These are phyloP conservation scores for Cyclotella baltica DNA, from an alignment of 108 stramenopile species.

Conservation along the genomic window DNA sequence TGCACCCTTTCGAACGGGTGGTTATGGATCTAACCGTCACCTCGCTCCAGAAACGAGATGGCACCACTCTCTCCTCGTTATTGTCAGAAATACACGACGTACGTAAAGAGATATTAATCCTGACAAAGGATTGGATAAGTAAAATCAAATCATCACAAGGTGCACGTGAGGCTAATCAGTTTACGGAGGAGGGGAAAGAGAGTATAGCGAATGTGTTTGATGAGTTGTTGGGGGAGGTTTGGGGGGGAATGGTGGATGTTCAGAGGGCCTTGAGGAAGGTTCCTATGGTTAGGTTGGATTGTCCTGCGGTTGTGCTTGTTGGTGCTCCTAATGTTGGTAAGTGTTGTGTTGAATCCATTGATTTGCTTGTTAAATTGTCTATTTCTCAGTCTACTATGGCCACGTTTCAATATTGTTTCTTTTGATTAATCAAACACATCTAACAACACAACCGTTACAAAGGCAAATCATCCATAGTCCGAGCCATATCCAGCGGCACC, in stretches of 20 bases:
- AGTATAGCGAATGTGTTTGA: conserved; percentile 65
- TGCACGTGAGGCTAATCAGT: conserved; percentile 65
- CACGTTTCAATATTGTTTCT: too few relatives aligned
- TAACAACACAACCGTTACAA: too few relatives aligned
- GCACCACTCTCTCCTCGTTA: conserved; percentile 62
- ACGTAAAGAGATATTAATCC: conserved; percentile 69
- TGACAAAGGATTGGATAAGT: conserved; percentile 88
- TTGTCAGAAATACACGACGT: conserved; percentile 85
- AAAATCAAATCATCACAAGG: conserved; percentile 83
- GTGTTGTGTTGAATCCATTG: not conserved
- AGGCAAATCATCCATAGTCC: conserved; percentile 89
- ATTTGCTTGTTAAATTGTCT: not conserved
- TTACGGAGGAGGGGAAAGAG: conserved; percentile 13
- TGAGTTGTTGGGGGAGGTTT: conserved; percentile 66
- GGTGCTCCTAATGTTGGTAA: conserved; percentile 97
- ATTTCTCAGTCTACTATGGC: not conserved
- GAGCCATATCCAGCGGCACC: conserved; percentile 89
- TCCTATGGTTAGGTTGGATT: conserved; percentile 88
- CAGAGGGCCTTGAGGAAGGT: conserved; percentile 85
- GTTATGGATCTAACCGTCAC: conserved; percentile 92
- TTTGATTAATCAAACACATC: too few relatives aligned
- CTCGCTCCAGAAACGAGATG: conserved; percentile 77
- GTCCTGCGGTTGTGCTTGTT: conserved; percentile 94
- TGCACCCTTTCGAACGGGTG: conserved; percentile 96
- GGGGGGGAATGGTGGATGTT: conserved; percentile 75